These are phyloP conservation scores for Cicer pinnatifidum DNA, from an alignment of 306 rosid genomes.

Conservation along the genomic window DNA sequence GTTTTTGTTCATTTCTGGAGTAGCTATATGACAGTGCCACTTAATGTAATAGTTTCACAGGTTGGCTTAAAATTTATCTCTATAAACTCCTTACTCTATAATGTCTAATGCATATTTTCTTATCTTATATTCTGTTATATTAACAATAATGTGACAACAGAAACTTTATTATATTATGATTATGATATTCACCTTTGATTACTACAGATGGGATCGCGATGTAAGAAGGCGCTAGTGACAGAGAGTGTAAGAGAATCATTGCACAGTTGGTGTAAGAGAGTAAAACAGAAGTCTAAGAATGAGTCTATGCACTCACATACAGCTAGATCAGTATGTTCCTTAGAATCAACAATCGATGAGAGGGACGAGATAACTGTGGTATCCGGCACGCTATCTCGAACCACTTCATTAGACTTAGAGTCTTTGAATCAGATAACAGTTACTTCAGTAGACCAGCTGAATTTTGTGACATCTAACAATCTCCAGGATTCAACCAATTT, in stretches of 20 bases:
- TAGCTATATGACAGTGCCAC: slow-evolving; percentile 92
- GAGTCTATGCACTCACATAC: slow-evolving; percentile 63
- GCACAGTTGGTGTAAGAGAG: slow-evolving; percentile 98
- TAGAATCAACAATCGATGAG: slow-evolving; percentile 71
- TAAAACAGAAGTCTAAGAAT: slow-evolving; percentile 76
- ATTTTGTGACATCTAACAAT: slow-evolving; percentile 43
- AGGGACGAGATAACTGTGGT: slow-evolving; percentile 82
- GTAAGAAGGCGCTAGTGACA: slow-evolving; percentile 78
- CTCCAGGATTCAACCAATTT: slow-evolving; percentile 48
- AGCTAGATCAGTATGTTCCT: slow-evolving; percentile 82
- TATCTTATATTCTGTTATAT: neutral
- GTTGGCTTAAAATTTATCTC: slow-evolving; percentile 51
- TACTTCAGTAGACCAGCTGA: slow-evolving; percentile 58
- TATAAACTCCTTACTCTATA: neutral
- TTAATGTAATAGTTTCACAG: slow-evolving; percentile 89
- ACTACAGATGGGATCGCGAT: slow-evolving; percentile 85
- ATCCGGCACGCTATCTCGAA: slow-evolving; percentile 75
- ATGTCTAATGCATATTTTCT: neutral
- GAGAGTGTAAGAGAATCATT: slow-evolving; percentile 92
- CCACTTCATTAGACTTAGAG: slow-evolving; percentile 70
- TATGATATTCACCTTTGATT: slow-evolving; percentile 20
- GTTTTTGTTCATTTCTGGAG: slow-evolving; percentile 94
- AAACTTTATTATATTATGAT: neutral
- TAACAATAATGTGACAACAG: neutral
- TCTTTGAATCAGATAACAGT: slow-evolving; percentile 73